phyloP scores from a whole-genome alignment of 1,284 basidiomycete genomes.

The Cutaneotrichosporon cavernicola region DNA sequence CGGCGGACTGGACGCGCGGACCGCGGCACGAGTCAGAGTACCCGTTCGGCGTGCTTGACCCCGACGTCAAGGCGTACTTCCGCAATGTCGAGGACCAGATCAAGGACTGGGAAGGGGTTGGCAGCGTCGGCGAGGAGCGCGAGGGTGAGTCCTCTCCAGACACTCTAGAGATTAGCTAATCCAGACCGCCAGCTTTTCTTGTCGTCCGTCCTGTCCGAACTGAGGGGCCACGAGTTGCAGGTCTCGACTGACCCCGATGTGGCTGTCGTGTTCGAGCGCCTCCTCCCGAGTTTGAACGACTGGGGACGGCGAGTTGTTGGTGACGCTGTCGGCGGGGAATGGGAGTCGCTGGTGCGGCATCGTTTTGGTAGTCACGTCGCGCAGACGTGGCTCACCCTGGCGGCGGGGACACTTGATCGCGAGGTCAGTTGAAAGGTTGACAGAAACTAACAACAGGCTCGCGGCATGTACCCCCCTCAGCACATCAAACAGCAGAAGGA shows the following conservation, averaged over 20 bases:
- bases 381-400: conserved; percentile 77
- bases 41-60: conserved; percentile 82
- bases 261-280: conserved; percentile 79
- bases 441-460: conserved; percentile 56
- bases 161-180: conserved; percentile 7
- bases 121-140: conserved; percentile 58
- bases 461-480: conserved; percentile 62
- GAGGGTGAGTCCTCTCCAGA: conserved; percentile 61
- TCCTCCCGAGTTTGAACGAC: conserved; percentile 89
- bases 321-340: conserved; percentile 81
- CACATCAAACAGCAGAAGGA: conserved; percentile 53
- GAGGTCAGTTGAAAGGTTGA: conserved; percentile 61
- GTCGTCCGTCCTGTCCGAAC: conserved; percentile 75
- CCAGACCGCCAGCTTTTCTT: conserved; percentile 79
- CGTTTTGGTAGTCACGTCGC: conserved; percentile 90
- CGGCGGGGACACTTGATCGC: conserved; percentile 70
- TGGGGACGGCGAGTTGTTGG: conserved; percentile 83
- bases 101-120: conserved; percentile 71
- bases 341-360: conserved; percentile 68
- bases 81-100: conserved; percentile 80
- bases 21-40: conserved; percentile 62
- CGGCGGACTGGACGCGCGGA: conserved; percentile 38
- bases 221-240: conserved; percentile 80
- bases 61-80: conserved; percentile 87
- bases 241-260: conserved; percentile 89